A percentile compares a stretch with the other conserved stretches of the same genome.
phyloP scores from a whole-genome alignment of 352 stramenopile species.

The Phytopythium helicoides region DNA sequence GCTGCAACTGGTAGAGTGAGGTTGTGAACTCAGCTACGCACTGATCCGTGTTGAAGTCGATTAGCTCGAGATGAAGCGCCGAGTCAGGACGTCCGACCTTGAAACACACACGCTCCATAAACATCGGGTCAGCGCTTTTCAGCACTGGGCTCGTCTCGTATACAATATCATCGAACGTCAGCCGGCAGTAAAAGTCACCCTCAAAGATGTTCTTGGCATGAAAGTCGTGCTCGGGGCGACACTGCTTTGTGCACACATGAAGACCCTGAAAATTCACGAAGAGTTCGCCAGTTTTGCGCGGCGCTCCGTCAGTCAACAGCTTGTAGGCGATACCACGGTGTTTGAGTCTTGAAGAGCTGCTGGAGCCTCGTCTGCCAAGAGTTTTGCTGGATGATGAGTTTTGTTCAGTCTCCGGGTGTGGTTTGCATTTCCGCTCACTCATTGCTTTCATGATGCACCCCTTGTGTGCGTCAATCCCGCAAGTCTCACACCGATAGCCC shows the following conservation, averaged over 20 bases:
- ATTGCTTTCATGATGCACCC: slow-evolving; percentile 87
- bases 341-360: slow-evolving; percentile 8
- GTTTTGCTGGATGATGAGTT: slow-evolving; percentile 5
- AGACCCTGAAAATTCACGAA: slow-evolving; percentile 79
- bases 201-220: slow-evolving; percentile 88
- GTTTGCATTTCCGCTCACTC: slow-evolving; percentile 65
- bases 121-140: slow-evolving; percentile 86
- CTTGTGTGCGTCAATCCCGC: slow-evolving; percentile 83
- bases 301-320: slow-evolving; percentile 41
- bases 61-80: slow-evolving; percentile 65
- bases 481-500: slow-evolving; percentile 83
- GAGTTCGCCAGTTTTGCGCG: slow-evolving; percentile 45
- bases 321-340: slow-evolving; percentile 36
- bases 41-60: slow-evolving; percentile 81
- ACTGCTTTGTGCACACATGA: slow-evolving; percentile 86
- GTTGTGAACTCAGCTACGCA: slow-evolving; percentile 65
- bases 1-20: slow-evolving; percentile 79
- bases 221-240: slow-evolving; percentile 47
- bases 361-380: slow-evolving; percentile 1
- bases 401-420: slow-evolving; percentile 18
- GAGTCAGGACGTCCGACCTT: slow-evolving; percentile 58
- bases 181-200: slow-evolving; percentile 80
- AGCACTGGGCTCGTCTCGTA: slow-evolving; percentile 83
- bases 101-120: slow-evolving; percentile 81
- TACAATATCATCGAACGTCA: slow-evolving; percentile 61